phyloP scores from a whole-genome alignment of 139 green algal genomes.

The Closterium sp. region DNA sequence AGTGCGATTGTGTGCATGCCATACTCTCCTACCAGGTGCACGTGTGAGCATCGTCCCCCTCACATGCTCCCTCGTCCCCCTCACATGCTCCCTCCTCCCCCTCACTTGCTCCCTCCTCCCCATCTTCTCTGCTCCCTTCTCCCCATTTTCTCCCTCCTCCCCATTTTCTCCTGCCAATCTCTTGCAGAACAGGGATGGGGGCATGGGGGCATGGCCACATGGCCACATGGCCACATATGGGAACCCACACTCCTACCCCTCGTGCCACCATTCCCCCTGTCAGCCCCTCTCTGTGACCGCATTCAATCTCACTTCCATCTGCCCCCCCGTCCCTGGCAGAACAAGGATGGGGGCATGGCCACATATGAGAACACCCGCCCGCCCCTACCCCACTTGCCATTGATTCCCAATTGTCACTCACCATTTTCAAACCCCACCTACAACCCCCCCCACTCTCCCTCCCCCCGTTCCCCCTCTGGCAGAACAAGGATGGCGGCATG shows the following conservation, averaged over 20 bases:
- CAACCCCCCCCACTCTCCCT: background rate
- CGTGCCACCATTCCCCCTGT: background rate
- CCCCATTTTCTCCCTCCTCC: too few species aligned
- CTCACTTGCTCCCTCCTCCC: too few species aligned
- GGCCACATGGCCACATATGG: too few species aligned
- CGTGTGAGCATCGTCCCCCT: background rate
- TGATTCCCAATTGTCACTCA: too few species aligned
- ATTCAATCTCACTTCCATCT: background rate
- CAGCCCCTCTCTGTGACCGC: background rate
- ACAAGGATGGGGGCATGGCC: constrained; percentile 88
- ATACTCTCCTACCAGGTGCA: too few species aligned
- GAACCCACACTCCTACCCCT: background rate
- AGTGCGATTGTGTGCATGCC: too few species aligned
- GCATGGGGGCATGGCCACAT: background rate
- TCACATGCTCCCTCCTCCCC: background rate
- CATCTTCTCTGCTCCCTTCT: too few species aligned
- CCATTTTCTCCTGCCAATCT: too few species aligned
- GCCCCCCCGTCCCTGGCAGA: constrained; percentile 68
- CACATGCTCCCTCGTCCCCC: too few species aligned
- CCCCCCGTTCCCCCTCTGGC: constrained; percentile 6
- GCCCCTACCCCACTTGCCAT: too few species aligned
- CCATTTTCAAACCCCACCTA: too few species aligned
- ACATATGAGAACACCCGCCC: constrained; percentile 97
- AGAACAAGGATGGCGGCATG: constrained; percentile 92
- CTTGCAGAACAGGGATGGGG: background rate